phyloP scores from a whole-genome alignment of 768 basidiomycete genomes.

The Boletellus sp. region DNA sequence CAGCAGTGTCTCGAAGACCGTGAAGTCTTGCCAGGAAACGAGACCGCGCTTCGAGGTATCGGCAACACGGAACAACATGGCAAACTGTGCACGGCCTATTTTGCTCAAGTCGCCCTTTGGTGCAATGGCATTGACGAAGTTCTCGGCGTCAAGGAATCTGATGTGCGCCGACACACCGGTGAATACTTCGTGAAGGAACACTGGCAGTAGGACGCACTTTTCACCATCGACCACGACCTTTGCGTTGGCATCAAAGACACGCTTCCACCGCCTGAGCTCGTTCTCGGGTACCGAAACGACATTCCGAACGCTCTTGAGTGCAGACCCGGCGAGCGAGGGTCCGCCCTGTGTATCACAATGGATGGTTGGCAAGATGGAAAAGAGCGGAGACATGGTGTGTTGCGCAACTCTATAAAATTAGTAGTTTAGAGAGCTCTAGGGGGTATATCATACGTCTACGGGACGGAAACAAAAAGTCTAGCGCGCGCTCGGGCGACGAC shows the following conservation, averaged over 20 bases:
- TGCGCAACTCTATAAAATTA: slow-evolving; percentile 24
- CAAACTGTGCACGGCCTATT: slow-evolving; percentile 86
- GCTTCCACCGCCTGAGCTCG: slow-evolving; percentile 85
- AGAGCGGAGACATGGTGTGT: slow-evolving; percentile 35
- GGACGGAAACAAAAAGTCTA: slow-evolving; percentile 13
- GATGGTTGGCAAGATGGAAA: slow-evolving; percentile 45
- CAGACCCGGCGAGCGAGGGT: slow-evolving; percentile 46
- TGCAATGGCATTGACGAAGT: slow-evolving; percentile 94
- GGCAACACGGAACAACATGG: slow-evolving; percentile 85
- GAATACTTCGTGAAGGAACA: slow-evolving; percentile 18
- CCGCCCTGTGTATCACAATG: slow-evolving; percentile 48
- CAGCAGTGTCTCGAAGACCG: slow-evolving; percentile 88
- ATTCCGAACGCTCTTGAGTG: slow-evolving; percentile 62
- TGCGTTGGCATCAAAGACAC: slow-evolving; percentile 83
- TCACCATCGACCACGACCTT: slow-evolving; percentile 68
- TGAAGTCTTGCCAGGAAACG: slow-evolving; percentile 94
- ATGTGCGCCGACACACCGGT: not conserved
- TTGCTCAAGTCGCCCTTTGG: slow-evolving; percentile 80
- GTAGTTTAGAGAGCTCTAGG: slow-evolving; percentile 27
- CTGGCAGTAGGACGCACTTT: slow-evolving; percentile 54
- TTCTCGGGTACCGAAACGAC: slow-evolving; percentile 71
- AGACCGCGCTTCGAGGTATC: slow-evolving; percentile 72
- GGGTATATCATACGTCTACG: slow-evolving; percentile 32
- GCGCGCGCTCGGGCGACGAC: slow-evolving; percentile 16
- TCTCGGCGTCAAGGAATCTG: slow-evolving; percentile 83